Conservation (phyloP, 768 basidiomycete genomes). For the Daedaleopsis sinensis region DNA sequence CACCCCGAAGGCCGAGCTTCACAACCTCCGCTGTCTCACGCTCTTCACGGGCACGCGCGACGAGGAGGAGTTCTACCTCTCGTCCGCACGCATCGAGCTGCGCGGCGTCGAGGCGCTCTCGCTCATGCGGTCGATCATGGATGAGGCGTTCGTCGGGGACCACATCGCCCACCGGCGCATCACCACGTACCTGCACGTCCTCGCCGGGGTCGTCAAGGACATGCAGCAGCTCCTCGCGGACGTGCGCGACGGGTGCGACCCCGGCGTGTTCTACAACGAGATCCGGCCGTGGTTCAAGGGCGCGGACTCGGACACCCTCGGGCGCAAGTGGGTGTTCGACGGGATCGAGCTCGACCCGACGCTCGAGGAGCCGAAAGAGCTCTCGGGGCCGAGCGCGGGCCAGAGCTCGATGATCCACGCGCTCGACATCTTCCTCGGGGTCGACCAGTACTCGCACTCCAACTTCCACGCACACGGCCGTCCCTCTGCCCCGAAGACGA, state of each 20-base stretch:
- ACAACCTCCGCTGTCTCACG: conserved; percentile 66
- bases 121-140: conserved; percentile 83
- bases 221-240: conserved; percentile 61
- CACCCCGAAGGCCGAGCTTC: conserved; percentile 42
- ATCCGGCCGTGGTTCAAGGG: conserved; percentile 69
- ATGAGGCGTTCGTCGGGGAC: conserved; percentile 82
- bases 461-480: conserved; percentile 8
- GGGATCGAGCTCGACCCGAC: conserved; percentile 41
- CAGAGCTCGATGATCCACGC: conserved; percentile 64
- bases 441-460: conserved; percentile 45
- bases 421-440: conserved; percentile 54
- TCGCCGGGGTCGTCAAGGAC: conserved; percentile 66
- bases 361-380: conserved; percentile 38
- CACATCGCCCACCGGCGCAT: conserved; percentile 49
- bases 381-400: conserved; percentile 62
- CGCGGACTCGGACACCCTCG: conserved; percentile 40
- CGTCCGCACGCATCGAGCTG: conserved; percentile 85
- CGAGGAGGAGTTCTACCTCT: conserved; percentile 87
- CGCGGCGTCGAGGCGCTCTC: conserved; percentile 83
- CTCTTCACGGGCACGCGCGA: conserved; percentile 79
- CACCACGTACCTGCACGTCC: conserved; percentile 60
- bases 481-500: not conserved
- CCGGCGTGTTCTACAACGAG: conserved; percentile 60
- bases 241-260: conserved; percentile 73
- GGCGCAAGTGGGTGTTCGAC: conserved; percentile 45